These are phyloP conservation scores for Solanum dulcamara DNA, from an alignment of 257 asterid genomes.

Conservation along the genomic window DNA sequence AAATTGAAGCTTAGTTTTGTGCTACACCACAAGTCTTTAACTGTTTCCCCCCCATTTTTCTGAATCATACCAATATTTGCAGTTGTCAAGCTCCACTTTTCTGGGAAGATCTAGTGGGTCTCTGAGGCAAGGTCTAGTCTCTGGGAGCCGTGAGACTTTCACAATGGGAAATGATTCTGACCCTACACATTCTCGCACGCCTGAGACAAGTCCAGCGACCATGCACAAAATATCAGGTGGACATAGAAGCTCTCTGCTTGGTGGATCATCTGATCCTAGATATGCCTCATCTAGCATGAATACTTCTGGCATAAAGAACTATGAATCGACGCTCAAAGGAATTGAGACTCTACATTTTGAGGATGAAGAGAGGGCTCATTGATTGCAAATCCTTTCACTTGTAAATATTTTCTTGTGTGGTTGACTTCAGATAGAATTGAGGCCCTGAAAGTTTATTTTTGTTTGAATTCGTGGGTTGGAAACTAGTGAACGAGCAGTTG, in stretches of 20 bases:
- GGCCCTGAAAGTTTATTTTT: background rate
- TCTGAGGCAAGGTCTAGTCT: conserved; percentile 48
- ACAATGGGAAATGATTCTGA: conserved; percentile 58
- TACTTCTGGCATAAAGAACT: conserved; percentile 35
- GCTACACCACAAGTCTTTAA: background rate
- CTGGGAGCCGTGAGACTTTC: conserved; percentile 57
- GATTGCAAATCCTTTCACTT: conserved; percentile 6
- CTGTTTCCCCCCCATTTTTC: background rate
- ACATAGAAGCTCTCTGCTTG: conserved; percentile 52
- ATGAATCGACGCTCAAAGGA: conserved; percentile 60
- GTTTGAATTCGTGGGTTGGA: conserved; percentile 7
- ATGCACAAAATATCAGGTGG: conserved; percentile 42
- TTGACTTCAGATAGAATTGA: conserved; percentile 6
- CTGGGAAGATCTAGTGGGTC: conserved; percentile 81
- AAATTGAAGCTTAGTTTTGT: background rate
- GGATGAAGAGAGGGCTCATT: conserved; percentile 40
- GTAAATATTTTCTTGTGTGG: conserved; percentile 26
- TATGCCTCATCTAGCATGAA: conserved; percentile 46
- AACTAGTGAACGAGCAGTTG: conserved; percentile 11
- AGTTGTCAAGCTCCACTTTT: conserved; percentile 66
- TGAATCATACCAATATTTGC: conserved; percentile 18
- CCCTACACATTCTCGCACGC: conserved; percentile 49
- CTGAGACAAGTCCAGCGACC: conserved; percentile 68
- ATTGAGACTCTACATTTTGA: conserved; percentile 61
- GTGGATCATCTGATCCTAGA: conserved; percentile 58